Evolutionary conservation across 2,329 filamentous ascomycete genomes (phyloP).

Genomic region (Penicillium griseofulvum): DNA sequence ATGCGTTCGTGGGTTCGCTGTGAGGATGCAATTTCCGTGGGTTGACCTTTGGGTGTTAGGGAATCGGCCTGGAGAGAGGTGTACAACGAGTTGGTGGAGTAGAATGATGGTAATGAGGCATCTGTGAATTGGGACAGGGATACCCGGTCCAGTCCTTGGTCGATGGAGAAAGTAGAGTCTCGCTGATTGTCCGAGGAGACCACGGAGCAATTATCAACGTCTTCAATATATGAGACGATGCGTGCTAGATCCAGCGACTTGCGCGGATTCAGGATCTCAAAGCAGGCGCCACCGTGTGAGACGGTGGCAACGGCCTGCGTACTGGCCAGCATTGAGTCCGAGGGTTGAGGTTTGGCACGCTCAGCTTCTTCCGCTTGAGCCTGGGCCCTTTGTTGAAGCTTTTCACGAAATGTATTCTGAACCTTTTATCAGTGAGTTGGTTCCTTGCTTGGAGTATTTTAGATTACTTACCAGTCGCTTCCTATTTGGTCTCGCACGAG

Average conservation of each 20-base stretch:
- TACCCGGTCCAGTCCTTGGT: constrained; percentile 17
- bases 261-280: constrained; percentile 40
- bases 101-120: constrained; percentile 24
- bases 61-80: constrained; percentile 8
- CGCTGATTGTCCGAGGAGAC: constrained; percentile 15
- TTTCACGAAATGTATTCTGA: constrained; percentile 35
- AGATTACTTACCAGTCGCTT: constrained; percentile 25
- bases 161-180: constrained; percentile 25
- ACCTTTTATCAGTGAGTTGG: constrained; percentile 12
- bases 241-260: constrained; percentile 36
- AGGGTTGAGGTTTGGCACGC: constrained; percentile 16
- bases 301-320: constrained; percentile 29
- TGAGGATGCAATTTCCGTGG: constrained; percentile 19
- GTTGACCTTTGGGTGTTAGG: constrained; percentile 13
- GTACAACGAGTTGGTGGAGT: constrained; percentile 21
- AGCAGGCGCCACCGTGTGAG: constrained; percentile 35
- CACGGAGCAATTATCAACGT: constrained; percentile 28
- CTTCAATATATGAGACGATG: constrained; percentile 38
- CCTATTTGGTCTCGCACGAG: constrained; percentile 24
- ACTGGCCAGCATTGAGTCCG: constrained; percentile 30
- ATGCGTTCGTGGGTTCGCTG: constrained; percentile 17
- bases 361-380: constrained; percentile 19
- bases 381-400: constrained; percentile 24
- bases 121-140: constrained; percentile 26
- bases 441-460: constrained; percentile 15